Base-by-base conservation (phyloP, 2,329 filamentous ascomycete genomes). In the Sporothrix luriei region DNA sequence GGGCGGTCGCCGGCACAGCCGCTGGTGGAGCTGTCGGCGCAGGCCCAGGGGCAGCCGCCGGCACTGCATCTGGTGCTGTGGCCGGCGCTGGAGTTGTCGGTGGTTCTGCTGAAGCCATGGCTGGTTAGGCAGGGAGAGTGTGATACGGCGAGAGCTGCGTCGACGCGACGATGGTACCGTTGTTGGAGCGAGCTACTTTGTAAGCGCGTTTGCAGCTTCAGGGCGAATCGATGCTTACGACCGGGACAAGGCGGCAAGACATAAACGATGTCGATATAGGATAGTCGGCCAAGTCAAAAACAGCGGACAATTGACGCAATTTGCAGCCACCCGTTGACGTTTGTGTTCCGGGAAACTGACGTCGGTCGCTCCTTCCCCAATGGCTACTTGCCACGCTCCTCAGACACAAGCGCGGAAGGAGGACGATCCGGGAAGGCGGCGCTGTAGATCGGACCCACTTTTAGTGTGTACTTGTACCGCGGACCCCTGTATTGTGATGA, bases 351-450 rank as follows among this genome's bases (percentile, higher is more conserved):
- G 55, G 57, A 43, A 26, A 62, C 38, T 24, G 43, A 43, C 13
- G 26, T 13, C 21, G 43, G 40, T 40, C 13, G 64, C 62, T n/a
- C 64, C 48, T 49, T 66, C 55, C 4, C 68, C 21, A 11, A 6
- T 6, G 43, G 38, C 57, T 62, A 24, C 62, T 26, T 38, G 62
- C 62, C 62, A 65, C 62, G 24, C 62, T 38, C 48, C 16, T 51
- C 43, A 51, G 51, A 65, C 61, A 65, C 61, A 33, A 52, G 10
- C 46, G 26, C 62, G 62, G 62, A 65, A 65, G 62, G 29, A 21
- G 46, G 46, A 38, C 46, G 46, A 38, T 38, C 62, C 46, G 62
- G 21, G 55, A 40, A 16, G 14, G 54, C 54, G 54, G 19, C 9
- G 10, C 55, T 59, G 55, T 11, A 21, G 55, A 64, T 49, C 29